Evolutionary conservation across 2,329 filamentous ascomycete species (phyloP), one percentile per base, ranked within the genome.

Genomic region (Seiridium cupressi): DNA sequence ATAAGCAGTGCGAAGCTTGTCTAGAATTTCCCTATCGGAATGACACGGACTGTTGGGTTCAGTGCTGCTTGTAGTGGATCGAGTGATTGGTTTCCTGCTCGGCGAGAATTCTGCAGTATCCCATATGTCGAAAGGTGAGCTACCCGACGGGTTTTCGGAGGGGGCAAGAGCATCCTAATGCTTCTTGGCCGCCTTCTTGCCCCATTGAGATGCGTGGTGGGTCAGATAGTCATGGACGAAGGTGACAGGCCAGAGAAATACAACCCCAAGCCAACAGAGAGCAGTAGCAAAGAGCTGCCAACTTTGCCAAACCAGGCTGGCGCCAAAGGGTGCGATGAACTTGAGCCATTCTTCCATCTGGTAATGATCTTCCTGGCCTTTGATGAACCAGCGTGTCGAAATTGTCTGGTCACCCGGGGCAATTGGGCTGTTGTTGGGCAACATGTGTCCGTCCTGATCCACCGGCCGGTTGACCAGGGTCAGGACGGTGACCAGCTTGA

Each of bases 321-420:
- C 86, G 0, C 88, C 74, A 0, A 84, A 81, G 9, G 89, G 86
- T 13, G 84, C 68, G 18, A 93, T 66, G 69, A 96, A 95, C 66
- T 89, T 88, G 62, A 94, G 77, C 63, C 88, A 89, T 65, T 96
- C 89, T 54, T 87, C 88, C 1, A 86, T 80, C 68, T 94, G 91
- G 69, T 96, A 96, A 6, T 93, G 76, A 70, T 97, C 92, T 65
- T 96, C 88, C 71, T 97, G 93, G 18, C 81, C 83, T 5, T 80
- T 74, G 63, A 96, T 93, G 70, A 88, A 90, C 76, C 93, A 95
- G 60, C 81, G 82, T 31, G 68, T 74, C 5, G 51, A 44, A 57
- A 57, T 65, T 34, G 66, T 72, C 34, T 74, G 69, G 10, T 75
- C 68, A 40, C 62, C 68, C 48, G 18, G 32, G 2, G 51, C 8